Percentiles rank a stretch among this genome's conserved stretches.
These are phyloP conservation scores for Aspergillus steynii DNA, from an alignment of 495 filamentous ascomycete genomes.

Conservation along the genomic window DNA sequence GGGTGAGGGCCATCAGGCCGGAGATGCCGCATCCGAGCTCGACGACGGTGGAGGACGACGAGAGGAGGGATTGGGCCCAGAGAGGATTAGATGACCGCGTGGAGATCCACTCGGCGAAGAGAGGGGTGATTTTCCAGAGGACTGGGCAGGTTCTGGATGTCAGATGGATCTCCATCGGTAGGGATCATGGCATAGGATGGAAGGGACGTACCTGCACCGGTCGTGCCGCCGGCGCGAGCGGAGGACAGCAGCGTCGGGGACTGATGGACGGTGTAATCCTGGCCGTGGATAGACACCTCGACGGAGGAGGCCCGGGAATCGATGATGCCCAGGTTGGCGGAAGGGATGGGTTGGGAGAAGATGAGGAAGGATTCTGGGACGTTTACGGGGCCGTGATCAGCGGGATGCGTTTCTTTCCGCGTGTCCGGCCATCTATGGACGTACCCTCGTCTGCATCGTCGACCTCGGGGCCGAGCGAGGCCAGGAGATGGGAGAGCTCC, in stretches of 20 bases:
- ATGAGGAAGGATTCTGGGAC: slow-evolving; percentile 77
- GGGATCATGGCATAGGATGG: not conserved
- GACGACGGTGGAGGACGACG: slow-evolving; percentile 57
- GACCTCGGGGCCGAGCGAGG: slow-evolving; percentile 20
- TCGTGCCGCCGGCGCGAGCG: slow-evolving; percentile 78
- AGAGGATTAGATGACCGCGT: slow-evolving; percentile 59
- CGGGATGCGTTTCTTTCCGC: slow-evolving; percentile 1
- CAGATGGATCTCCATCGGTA: slow-evolving; percentile 1
- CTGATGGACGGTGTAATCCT: slow-evolving; percentile 78
- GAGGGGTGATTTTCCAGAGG: slow-evolving; percentile 89
- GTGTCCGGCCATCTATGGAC: slow-evolving; percentile 20
- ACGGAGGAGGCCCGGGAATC: slow-evolving; percentile 65
- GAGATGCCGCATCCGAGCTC: slow-evolving; percentile 91
- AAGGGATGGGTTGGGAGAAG: slow-evolving; percentile 74
- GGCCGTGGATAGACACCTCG: slow-evolving; percentile 66
- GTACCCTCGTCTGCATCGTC: slow-evolving; percentile 62
- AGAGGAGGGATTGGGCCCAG: slow-evolving; percentile 56
- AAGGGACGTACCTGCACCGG: slow-evolving; percentile 71
- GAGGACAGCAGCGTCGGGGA: slow-evolving; percentile 81
- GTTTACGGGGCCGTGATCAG: not conserved
- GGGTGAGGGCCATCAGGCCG: slow-evolving; percentile 65
- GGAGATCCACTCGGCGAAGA: slow-evolving; percentile 79
- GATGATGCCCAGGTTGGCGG: slow-evolving; percentile 81
- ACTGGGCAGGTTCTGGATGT: slow-evolving; percentile 42
- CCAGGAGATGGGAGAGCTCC: slow-evolving; percentile 15